Evolutionary conservation across 148 eudicot genomes (phyloP), one percentile per base, ranked within the genome.

Genomic region (Amaranthus hypochondriacus): DNA sequence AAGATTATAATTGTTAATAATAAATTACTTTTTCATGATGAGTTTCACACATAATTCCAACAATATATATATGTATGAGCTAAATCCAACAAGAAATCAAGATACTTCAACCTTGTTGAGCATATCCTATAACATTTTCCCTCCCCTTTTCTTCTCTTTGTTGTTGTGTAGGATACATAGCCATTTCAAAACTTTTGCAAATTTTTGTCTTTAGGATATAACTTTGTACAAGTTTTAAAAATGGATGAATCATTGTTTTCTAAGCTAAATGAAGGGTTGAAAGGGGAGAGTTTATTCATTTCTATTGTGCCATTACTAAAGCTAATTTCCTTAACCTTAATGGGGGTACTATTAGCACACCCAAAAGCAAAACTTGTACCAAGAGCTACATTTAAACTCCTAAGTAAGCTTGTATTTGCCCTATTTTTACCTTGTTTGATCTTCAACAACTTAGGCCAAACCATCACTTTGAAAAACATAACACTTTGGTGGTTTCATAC

Each of bases 351-450:
- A 53, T 81, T 93, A 55, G 92, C 92, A 48, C 80, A 87, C 69
- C 94, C 89, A 9, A 87, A 82, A 71, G 82, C 86, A 57, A 84
- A 90, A 55, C 86, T 93, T 51, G 80, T 93, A 71, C 98, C 96
- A 51, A 90, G 77, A 81, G 81, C 86, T 5, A 93, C 97, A 42
- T 91, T 93, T 73, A 89, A 88, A 88, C 89, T 93, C 57, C 87
- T 93, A 5, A 93, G 98, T 83, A 93, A 86, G 83, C 98, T 91
- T 58, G 96, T 94, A 7, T 94, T 94, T 74, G 91, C 87, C n/a
- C 74, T 94, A 9, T 91, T 93, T 77, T 83, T 93, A 66, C 98
- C 97, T 8, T 93, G 97, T 66, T 56, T 80, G 43, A 94, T 94
- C 83, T 89, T 94, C 77, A 84, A 85, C 28, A 79, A 94, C 73